Conservation (phyloP, 2,329 filamentous ascomycete genomes). For the Sordariomycetes sp. region DNA sequence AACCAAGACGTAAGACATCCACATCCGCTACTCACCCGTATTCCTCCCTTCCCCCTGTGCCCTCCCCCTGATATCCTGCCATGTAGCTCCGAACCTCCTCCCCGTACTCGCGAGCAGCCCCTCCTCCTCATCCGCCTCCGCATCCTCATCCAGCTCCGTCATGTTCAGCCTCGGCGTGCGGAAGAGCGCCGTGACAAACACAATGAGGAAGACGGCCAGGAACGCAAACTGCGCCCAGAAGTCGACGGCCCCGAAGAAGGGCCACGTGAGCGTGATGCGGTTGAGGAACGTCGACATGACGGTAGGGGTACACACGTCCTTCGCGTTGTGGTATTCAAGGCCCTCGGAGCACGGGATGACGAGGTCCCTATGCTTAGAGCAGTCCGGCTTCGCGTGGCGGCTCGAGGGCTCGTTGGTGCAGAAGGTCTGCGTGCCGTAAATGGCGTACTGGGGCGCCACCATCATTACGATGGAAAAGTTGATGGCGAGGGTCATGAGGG, state of each 20-base stretch:
- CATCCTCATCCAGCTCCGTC: slow-evolving; percentile 71
- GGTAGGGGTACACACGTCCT: slow-evolving; percentile 76
- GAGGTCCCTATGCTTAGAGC: slow-evolving; percentile 54
- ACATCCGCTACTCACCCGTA: neutral
- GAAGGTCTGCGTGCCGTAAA: slow-evolving; percentile 88
- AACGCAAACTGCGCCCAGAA: slow-evolving; percentile 98
- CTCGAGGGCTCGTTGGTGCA: slow-evolving; percentile 59
- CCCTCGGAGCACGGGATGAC: slow-evolving; percentile 75
- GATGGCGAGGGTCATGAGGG: slow-evolving; percentile 76
- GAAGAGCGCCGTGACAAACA: slow-evolving; percentile 69
- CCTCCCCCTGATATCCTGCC: slow-evolving; percentile 69
- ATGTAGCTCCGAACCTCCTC: slow-evolving; percentile 70
- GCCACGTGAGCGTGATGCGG: slow-evolving; percentile 83
- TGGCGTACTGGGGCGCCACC: slow-evolving; percentile 90
- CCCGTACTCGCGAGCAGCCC: slow-evolving; percentile 75
- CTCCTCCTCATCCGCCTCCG: slow-evolving; percentile 88
- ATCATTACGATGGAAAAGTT: slow-evolving; percentile 91
- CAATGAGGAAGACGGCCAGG: slow-evolving; percentile 67
- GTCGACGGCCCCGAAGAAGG: slow-evolving; percentile 81
- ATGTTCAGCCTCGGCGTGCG: slow-evolving; percentile 67
- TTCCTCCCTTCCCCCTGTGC: neutral
- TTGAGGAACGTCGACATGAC: slow-evolving; percentile 90
- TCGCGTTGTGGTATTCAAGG: slow-evolving; percentile 55
- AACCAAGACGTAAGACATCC: neutral
- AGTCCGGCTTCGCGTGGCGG: slow-evolving; percentile 47